Base-by-base conservation (phyloP, 2,329 filamentous ascomycete species). In the Sporothrix inflata region DNA sequence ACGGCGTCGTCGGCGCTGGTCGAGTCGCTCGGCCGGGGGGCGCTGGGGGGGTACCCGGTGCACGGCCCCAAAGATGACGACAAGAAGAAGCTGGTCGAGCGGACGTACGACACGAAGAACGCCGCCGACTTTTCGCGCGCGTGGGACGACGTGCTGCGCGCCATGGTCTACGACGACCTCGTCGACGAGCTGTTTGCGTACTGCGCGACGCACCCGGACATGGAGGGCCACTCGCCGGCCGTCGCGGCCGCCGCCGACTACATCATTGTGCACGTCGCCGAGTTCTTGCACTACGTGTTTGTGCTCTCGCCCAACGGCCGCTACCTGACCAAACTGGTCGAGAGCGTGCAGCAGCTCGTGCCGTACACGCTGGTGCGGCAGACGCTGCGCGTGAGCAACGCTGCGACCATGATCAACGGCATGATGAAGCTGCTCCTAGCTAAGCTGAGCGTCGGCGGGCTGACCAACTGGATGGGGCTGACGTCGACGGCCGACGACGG, bases 391-490 rank as follows among this genome's bases (percentile, higher is more conserved):
- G 86, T 94, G 16, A 91, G 92, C 6, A 96, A 95, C 78, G 92
- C 92, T 0, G 92, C 92, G 0, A 92, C 89, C 24, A 94, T 96
- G 92, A 90, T 95, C 71, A 92, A 87, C 77, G 92, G 86, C 72
- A 90, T 95, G 86, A 86, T 92, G 79, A 87, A 85, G 70, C 82
- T 95, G 19, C 84, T 94, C 19, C 84, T 96, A 16, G 90, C 92
- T n/a, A 96, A 96, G 81, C 83, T 94, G 72, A 92, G 91, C 75
- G 84, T 95, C 4, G 89, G 89, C 1, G 89, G 89, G 8, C 81
- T 95, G 68, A 93, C 92, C 4, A 94, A 94, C 78, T 95, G 91
- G 91, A 86, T 94, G 12, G 92, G 93, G 0, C 79, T 93, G 51
- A 94, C 91, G 0, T 87, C 88, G 63, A 89, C 88, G 63, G 87